These are phyloP conservation scores for Tetrapisispora fleetii DNA, from an alignment of 805 yeast genomes.

Conservation along the genomic window DNA sequence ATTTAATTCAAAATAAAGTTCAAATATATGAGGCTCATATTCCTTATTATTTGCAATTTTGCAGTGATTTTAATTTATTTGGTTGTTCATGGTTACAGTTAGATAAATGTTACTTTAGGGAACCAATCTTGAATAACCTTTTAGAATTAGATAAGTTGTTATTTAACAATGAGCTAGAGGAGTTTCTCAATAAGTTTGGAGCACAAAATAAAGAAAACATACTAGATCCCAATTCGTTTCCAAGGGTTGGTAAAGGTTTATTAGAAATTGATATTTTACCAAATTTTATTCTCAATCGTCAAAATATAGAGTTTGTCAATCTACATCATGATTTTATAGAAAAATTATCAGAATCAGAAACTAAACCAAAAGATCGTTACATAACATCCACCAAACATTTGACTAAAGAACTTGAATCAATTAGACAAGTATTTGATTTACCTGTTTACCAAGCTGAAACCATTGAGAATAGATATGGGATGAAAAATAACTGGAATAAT, in stretches of 20 bases:
- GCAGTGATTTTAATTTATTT: conserved; percentile 71
- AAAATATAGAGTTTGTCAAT: conserved; percentile 34
- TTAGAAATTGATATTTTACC: conserved; percentile 67
- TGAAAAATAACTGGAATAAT: conserved; percentile 29
- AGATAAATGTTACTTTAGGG: conserved; percentile 40
- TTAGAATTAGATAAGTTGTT: conserved; percentile 23
- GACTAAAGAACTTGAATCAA: conserved; percentile 47
- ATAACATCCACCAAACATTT: conserved; percentile 44
- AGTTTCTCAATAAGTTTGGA: conserved; percentile 25
- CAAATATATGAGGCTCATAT: conserved; percentile 75
- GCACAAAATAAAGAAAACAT: conserved; percentile 6
- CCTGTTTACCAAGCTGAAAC: conserved; percentile 20
- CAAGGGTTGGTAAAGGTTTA: conserved; percentile 51
- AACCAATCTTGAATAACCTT: conserved; percentile 38
- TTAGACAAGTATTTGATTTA: conserved; percentile 36
- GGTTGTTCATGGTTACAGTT: conserved; percentile 74
- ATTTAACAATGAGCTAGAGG: conserved; percentile 27
- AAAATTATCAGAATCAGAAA: conserved; percentile 9
- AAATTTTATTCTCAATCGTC: conserved; percentile 49
- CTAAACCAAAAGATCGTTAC: conserved; percentile 14
- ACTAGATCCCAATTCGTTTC: conserved; percentile 16
- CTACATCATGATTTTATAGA: conserved; percentile 44
- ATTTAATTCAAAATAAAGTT: conserved; percentile 28
- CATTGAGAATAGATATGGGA: conserved; percentile 18
- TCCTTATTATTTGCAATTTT: conserved; percentile 65